phyloP scores from a whole-genome alignment of 2,329 filamentous ascomycete genomes.

The Cladosporium velox region DNA sequence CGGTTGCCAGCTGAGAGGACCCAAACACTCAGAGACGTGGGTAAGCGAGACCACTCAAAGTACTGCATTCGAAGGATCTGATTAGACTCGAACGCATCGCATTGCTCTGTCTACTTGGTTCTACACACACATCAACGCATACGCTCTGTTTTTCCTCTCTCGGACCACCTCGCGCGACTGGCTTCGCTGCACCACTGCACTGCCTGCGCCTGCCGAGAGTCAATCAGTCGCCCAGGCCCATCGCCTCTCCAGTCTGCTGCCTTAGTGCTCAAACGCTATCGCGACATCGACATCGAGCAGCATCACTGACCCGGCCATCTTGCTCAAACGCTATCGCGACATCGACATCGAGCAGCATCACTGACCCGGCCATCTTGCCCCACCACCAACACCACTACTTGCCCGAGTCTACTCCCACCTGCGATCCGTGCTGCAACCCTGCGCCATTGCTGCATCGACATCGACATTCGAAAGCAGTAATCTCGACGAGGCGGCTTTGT shows the following conservation, averaged over 20 bases:
- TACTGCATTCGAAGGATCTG: not conserved
- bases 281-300: not conserved
- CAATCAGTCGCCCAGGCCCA: not conserved
- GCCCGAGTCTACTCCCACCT: not conserved
- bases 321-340: slow-evolving; percentile 3
- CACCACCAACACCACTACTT: not conserved
- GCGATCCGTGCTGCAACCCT: slow-evolving; percentile 3
- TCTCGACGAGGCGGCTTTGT: not conserved
- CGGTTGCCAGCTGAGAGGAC: not conserved
- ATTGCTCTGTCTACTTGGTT: not conserved
- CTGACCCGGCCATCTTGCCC: not conserved
- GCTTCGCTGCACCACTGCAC: not conserved
- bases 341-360: not conserved
- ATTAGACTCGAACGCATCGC: not conserved
- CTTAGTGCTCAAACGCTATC: not conserved
- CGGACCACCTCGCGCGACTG: not conserved
- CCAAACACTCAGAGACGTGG: not conserved
- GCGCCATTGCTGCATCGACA: not conserved
- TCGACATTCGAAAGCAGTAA: not conserved
- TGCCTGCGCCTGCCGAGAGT: not conserved
- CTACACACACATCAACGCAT: not conserved
- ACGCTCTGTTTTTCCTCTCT: not conserved
- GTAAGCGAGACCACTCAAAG: not conserved
- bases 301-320: not conserved
- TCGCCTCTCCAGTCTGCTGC: not conserved